These are phyloP conservation scores for Murraya koenigii DNA, from an alignment of 345 rosid species.

Conservation along the genomic window DNA sequence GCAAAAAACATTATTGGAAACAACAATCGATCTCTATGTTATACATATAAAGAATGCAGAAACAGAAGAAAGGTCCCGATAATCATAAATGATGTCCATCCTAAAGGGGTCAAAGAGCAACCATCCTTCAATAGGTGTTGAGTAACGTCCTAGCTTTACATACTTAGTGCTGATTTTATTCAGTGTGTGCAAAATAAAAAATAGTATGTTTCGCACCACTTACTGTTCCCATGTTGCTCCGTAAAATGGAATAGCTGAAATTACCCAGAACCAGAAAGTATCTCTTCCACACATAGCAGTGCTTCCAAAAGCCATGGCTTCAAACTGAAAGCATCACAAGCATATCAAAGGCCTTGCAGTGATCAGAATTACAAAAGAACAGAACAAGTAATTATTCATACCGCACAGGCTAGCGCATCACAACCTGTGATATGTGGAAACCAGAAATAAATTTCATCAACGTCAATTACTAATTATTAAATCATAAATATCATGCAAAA, in stretches of 20 bases:
- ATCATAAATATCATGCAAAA: background rate
- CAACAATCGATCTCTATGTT: background rate
- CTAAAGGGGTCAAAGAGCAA: background rate
- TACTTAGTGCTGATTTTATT: background rate
- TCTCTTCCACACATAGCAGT: conserved; percentile 94
- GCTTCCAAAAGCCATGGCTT: conserved; percentile 83
- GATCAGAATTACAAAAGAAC: background rate
- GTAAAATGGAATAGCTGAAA: conserved; percentile 91
- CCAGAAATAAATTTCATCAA: conserved; percentile 22
- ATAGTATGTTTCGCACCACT: conserved; percentile 26
- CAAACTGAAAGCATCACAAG: conserved; percentile 53
- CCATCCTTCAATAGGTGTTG: background rate
- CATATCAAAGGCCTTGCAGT: background rate
- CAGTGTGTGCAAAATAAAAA: background rate
- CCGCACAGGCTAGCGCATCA: conserved; percentile 99
- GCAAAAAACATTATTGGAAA: background rate
- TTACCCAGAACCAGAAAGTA: conserved; percentile 92
- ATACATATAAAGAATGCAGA: background rate
- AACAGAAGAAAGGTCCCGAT: background rate
- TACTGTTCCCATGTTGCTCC: conserved; percentile 98
- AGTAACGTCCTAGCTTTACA: background rate
- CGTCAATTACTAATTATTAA: background rate
- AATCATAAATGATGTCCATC: background rate
- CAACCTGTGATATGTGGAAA: conserved; percentile 63
- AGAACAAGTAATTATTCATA: conserved; percentile 37